A percentile compares a stretch with the other conserved stretches of the same genome.
These are phyloP conservation scores for Triticum urartu DNA, from an alignment of 176 grass and related monocot genomes.

Conservation along the genomic window DNA sequence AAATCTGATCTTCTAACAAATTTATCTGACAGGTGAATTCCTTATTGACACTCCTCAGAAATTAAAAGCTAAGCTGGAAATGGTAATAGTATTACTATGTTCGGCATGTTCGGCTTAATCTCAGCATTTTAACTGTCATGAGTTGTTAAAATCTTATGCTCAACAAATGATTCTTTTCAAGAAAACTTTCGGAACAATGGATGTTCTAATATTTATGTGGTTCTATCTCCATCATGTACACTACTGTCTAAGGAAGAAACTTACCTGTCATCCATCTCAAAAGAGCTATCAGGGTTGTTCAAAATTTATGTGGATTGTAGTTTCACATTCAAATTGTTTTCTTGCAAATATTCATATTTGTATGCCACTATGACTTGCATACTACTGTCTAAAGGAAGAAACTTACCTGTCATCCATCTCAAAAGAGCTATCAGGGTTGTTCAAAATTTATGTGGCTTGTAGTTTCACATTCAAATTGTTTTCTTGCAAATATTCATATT, in stretches of 20 bases:
- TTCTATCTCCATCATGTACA: not conserved
- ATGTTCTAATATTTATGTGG: constrained; percentile 18
- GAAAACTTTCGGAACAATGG: not conserved
- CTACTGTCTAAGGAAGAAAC: constrained; percentile 3
- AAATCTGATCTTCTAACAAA: constrained; percentile 29
- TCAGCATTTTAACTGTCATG: not conserved
- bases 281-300: not conserved
- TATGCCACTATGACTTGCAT: not conserved
- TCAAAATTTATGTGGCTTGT: constrained; percentile 9
- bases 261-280: constrained; percentile 8
- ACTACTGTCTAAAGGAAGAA: constrained; percentile 2
- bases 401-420: constrained; percentile 4
- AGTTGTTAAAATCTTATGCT: not conserved
- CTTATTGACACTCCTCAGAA: constrained; percentile 85
- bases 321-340: not conserved
- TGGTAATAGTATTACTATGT: constrained; percentile 65
- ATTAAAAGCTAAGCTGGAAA: constrained; percentile 88
- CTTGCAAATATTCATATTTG: not conserved
- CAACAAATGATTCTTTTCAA: not conserved
- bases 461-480: constrained; percentile 9
- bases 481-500: not conserved
- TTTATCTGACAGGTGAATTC: constrained; percentile 69
- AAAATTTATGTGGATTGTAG: constrained; percentile 20
- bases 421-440: not conserved
- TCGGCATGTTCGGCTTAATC: not conserved